Evolutionary conservation across 2,329 filamentous ascomycete species (phyloP).

Genomic region (Pseudonectria buxi): DNA sequence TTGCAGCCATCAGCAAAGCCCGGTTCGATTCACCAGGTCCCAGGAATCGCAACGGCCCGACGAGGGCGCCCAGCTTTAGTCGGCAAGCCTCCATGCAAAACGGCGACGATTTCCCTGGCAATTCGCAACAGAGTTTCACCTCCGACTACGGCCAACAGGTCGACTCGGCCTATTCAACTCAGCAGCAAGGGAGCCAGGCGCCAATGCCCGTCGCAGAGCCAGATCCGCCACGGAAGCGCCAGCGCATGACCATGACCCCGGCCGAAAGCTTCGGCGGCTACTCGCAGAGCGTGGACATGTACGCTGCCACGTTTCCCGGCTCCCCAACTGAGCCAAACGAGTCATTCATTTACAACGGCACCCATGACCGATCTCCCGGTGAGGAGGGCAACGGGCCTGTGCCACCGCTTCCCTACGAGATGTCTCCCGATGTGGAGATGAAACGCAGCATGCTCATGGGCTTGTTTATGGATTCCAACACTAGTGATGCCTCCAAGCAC

Average conservation of each 20-base stretch:
- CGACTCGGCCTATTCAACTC: constrained; percentile 65
- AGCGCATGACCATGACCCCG: constrained; percentile 49
- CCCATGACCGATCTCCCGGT: constrained; percentile 35
- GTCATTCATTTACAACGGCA: constrained; percentile 60
- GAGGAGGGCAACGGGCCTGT: constrained; percentile 53
- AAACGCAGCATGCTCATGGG: constrained; percentile 78
- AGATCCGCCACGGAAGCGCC: constrained; percentile 80
- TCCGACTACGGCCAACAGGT: constrained; percentile 69
- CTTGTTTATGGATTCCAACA: constrained; percentile 69
- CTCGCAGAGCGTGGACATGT: constrained; percentile 40
- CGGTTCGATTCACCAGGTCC: constrained; percentile 82
- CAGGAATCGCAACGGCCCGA: constrained; percentile 55
- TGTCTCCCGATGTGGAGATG: constrained; percentile 61
- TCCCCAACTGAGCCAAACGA: constrained; percentile 77
- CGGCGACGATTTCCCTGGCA: constrained; percentile 58
- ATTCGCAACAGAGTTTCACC: constrained; percentile 77
- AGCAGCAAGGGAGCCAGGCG: constrained; percentile 36
- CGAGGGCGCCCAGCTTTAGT: constrained; percentile 62
- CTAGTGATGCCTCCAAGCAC: constrained; percentile 65
- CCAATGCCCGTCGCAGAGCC: constrained; percentile 39
- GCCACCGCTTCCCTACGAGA: constrained; percentile 56
- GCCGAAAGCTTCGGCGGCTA: constrained; percentile 53
- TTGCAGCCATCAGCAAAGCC: constrained; percentile 94
- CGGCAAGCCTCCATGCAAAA: constrained; percentile 67
- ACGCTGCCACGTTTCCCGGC: constrained; percentile 48